Base-by-base conservation (phyloP, 495 filamentous ascomycete genomes). In the Xylona heveae region DNA sequence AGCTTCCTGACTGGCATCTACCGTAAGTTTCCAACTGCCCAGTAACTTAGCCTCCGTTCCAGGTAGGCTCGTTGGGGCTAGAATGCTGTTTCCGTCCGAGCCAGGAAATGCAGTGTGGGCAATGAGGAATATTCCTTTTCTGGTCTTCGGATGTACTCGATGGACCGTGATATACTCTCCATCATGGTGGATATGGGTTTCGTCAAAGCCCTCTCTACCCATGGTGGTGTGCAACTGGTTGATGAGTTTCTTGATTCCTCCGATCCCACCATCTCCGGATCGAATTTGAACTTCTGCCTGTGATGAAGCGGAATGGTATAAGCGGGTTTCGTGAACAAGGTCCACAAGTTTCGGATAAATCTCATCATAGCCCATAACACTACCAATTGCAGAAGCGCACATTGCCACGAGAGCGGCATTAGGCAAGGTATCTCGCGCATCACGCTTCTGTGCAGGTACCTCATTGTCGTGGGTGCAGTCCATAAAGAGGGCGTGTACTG, bases 401-500 rank as follows among this genome's bases (percentile, higher is more conserved):
- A 99, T 93, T 33, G 68, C 71, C 14, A 95, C 84, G 7, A 99
- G 61, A 12, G 90, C 90, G 24, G 84, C 81, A 44, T 88, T 95
- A n/a, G 90, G 80, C 10, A 99, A 59, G 0, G 90, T 95, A 47
- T 99, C 90, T 32, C 80, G 66, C 15, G 80, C 85, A 48, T 93
- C 85, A 15, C 90, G 68, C 53, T 95, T 94, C 52, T 99, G 88
- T 1, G 85, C 78, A 5, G 90, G 90, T 5, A 79, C 69, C 51
- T 95, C 88, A 45, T 99, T 99, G 53, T 99, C 90, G 49, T 99
- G 90, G 1, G 90, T 99, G 49, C 90, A 99, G 45, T 99, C 90
- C 81, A 93, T 93, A 52, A 99, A 95, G 1, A 99, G 58, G 2
- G 88, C 90, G 30, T 92, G 83, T 0, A 93, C 78, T 0, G 82